Evolutionary conservation across 2,329 filamentous ascomycete genomes (phyloP).

Genomic region (Aureobasidium mangrovei): DNA sequence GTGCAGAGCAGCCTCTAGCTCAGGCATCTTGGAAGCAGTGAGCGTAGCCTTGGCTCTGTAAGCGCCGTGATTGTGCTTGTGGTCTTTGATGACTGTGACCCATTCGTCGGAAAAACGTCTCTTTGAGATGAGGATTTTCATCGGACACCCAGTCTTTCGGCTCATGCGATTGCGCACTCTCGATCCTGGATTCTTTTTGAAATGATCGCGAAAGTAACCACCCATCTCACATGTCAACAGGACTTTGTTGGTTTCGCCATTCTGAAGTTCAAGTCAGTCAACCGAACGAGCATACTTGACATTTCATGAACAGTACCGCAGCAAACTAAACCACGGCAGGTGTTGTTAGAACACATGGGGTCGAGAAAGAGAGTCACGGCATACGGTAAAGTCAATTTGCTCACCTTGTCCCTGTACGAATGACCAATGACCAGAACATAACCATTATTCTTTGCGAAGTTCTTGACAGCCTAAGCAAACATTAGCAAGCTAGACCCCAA

Average conservation of each 20-base stretch:
- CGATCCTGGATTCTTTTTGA: slow-evolving; percentile 17
- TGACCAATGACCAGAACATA: slow-evolving; percentile 19
- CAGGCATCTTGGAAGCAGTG: slow-evolving; percentile 16
- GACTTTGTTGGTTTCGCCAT: slow-evolving; percentile 16
- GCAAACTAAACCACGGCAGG: slow-evolving; percentile 6
- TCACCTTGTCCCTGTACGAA: slow-evolving; percentile 17
- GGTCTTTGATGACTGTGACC: slow-evolving; percentile 17
- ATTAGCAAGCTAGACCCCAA: neutral
- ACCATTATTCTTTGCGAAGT: slow-evolving; percentile 17
- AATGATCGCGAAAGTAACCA: slow-evolving; percentile 18
- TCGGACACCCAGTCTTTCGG: slow-evolving; percentile 19
- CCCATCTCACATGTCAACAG: slow-evolving; percentile 18
- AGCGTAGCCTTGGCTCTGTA: slow-evolving; percentile 11
- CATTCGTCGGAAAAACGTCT: slow-evolving; percentile 17
- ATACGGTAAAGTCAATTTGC: neutral
- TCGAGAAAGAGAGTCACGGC: neutral
- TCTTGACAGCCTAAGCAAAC: slow-evolving; percentile 12
- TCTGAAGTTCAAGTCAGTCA: slow-evolving; percentile 5
- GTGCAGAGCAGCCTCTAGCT: slow-evolving; percentile 18
- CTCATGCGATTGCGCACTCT: slow-evolving; percentile 18
- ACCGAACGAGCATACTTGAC: neutral
- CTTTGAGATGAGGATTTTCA: slow-evolving; percentile 18
- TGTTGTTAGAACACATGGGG: neutral
- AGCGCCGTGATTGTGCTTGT: slow-evolving; percentile 18
- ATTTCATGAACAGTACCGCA: neutral